Percentiles rank a stretch among this genome's conserved stretches.
phyloP scores from a whole-genome alignment of 306 rosid genomes.

The Fagus crenata region DNA sequence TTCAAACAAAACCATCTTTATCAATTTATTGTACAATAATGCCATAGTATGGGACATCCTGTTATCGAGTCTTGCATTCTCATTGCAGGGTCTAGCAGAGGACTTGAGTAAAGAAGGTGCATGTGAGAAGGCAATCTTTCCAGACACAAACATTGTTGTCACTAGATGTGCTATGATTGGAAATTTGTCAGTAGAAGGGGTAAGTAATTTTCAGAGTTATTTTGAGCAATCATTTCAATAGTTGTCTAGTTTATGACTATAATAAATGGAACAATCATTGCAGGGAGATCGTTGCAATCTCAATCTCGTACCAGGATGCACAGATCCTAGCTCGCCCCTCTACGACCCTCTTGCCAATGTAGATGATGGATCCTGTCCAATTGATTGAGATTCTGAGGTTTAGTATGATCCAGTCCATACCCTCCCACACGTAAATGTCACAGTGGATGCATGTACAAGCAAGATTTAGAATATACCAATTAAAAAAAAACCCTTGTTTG shows the following conservation, averaged over 20 bases:
- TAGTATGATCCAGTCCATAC: slow-evolving; percentile 28
- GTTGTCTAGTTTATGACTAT: not conserved
- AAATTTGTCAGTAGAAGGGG: slow-evolving; percentile 80
- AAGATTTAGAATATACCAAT: no score
- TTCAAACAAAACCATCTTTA: not conserved
- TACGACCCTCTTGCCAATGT: slow-evolving; percentile 84
- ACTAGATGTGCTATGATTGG: slow-evolving; percentile 73
- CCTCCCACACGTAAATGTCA: not conserved
- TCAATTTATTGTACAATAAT: not conserved
- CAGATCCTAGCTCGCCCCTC: slow-evolving; percentile 66
- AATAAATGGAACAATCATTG: slow-evolving; percentile 17
- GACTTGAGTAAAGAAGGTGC: slow-evolving; percentile 89
- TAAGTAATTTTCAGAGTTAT: slow-evolving; percentile 34
- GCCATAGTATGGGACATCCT: not conserved
- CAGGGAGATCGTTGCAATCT: slow-evolving; percentile 91
- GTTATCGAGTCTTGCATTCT: not conserved
- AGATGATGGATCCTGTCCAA: slow-evolving; percentile 82
- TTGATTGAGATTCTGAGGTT: slow-evolving; percentile 48
- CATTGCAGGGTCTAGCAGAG: slow-evolving; percentile 67
- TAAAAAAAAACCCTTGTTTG: slow-evolving; percentile 15
- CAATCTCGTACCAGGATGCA: slow-evolving; percentile 67
- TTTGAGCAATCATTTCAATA: not conserved
- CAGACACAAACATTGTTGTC: slow-evolving; percentile 54
- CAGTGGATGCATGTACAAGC: not conserved
- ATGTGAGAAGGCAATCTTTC: slow-evolving; percentile 82